phyloP scores from a whole-genome alignment of 1,139 yeast species.

The Debaryomyces sp. region DNA sequence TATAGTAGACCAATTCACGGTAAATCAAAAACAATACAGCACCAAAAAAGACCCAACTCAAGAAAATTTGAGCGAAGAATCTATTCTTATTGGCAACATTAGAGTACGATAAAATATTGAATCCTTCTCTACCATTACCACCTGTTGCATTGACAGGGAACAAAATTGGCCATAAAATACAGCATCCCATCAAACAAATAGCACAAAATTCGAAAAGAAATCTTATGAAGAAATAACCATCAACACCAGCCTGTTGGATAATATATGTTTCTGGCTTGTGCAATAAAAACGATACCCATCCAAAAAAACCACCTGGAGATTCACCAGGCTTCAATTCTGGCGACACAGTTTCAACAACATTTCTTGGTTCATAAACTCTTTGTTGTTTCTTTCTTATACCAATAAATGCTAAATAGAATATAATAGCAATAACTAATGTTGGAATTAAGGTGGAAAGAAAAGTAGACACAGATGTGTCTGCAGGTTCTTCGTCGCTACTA shows the following conservation, averaged over 20 bases:
- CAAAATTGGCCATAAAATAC: constrained; percentile 73
- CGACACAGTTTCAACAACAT: constrained; percentile 47
- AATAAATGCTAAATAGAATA: constrained; percentile 62
- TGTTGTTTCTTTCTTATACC: constrained; percentile 62
- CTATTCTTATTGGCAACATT: constrained; percentile 64
- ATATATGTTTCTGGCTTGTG: constrained; percentile 65
- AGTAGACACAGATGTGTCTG: constrained; percentile 36
- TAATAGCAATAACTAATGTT: constrained; percentile 50
- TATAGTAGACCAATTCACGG: constrained; percentile 70
- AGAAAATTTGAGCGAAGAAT: constrained; percentile 70
- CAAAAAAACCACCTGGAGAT: constrained; percentile 55
- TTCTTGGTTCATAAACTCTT: constrained; percentile 83
- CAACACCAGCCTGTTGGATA: constrained; percentile 80
- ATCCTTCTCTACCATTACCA: constrained; percentile 59
- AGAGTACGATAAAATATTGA: constrained; percentile 62
- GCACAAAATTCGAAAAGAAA: constrained; percentile 66
- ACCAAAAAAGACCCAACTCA: constrained; percentile 71
- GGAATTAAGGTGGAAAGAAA: constrained; percentile 44
- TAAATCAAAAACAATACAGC: constrained; percentile 61
- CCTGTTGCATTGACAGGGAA: constrained; percentile 88
- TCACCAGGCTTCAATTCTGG: constrained; percentile 51
- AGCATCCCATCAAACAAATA: constrained; percentile 63
- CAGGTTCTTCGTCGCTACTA: neutral
- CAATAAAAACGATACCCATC: constrained; percentile 58
- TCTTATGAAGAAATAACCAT: constrained; percentile 85